Percentiles rank a stretch among this genome's conserved stretches.
phyloP scores from a whole-genome alignment of 331 rosid genomes.

The Pyracantha coccinea region DNA sequence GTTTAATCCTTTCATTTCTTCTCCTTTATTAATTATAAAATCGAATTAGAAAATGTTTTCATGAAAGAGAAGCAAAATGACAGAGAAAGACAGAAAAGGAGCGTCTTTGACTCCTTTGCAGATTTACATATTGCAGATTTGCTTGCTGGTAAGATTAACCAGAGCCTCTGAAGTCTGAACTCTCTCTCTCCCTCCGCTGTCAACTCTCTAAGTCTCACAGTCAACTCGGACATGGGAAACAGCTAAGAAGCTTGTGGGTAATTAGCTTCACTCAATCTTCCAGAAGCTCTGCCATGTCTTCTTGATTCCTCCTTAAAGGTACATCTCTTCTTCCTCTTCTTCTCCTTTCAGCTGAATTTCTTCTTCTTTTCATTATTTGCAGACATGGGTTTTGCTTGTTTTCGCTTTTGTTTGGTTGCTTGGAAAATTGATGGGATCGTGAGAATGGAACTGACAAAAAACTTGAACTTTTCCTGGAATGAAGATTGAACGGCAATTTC shows the following conservation, averaged over 20 bases:
- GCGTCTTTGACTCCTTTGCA: not conserved
- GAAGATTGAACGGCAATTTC: too few relatives aligned
- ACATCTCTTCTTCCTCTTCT: not conserved
- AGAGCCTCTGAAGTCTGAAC: not conserved
- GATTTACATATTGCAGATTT: not conserved
- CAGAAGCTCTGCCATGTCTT: not conserved
- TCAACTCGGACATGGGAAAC: not conserved
- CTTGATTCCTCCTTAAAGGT: slow-evolving; percentile 4
- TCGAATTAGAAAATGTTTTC: not conserved
- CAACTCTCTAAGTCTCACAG: not conserved
- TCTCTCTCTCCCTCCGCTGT: too few relatives aligned
- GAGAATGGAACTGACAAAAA: not conserved
- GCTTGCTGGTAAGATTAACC: not conserved
- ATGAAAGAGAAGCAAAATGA: not conserved
- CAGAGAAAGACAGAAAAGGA: not conserved
- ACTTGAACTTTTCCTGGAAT: not conserved
- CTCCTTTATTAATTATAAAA: not conserved
- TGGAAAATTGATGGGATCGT: not conserved
- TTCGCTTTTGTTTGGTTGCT: not conserved
- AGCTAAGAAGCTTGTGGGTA: not conserved
- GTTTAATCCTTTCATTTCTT: too few relatives aligned
- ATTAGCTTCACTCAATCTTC: not conserved
- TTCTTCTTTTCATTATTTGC: not conserved
- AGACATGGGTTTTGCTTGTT: not conserved
- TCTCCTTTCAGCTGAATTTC: not conserved